phyloP scores from a whole-genome alignment of 2,329 filamentous ascomycete genomes.

The Cryphonectria nitschkei region DNA sequence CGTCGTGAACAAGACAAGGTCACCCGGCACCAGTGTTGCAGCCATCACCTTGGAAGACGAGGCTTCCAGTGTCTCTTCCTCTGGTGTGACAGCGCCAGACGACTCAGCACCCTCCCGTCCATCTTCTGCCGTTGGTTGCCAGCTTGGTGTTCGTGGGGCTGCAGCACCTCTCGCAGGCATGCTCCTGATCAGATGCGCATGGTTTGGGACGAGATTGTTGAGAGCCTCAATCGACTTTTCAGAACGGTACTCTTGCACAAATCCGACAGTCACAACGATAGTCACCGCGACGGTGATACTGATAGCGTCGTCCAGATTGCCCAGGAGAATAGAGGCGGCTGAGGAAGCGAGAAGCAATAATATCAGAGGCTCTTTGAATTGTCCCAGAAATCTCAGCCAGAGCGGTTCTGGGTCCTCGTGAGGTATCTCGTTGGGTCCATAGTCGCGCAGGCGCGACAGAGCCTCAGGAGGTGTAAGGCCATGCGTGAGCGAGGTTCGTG shows the following conservation, averaged over 20 bases:
- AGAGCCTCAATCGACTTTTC: constrained; percentile 97
- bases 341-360: constrained; percentile 89
- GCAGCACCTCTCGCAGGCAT: constrained; percentile 45
- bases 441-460: constrained; percentile 73
- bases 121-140: constrained; percentile 47
- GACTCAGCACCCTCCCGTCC: constrained; percentile 47
- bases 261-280: constrained; percentile 94
- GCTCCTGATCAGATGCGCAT: constrained; percentile 85
- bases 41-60: constrained; percentile 86
- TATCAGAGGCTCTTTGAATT: constrained; percentile 96
- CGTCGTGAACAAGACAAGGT: constrained; percentile 91
- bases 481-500: constrained; percentile 81
- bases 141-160: constrained; percentile 45
- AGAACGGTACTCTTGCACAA: constrained; percentile 95
- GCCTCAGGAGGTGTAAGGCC: constrained; percentile 84
- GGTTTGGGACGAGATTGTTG: constrained; percentile 91
- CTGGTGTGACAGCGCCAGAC: constrained; percentile 59
- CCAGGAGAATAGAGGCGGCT: constrained; percentile 83
- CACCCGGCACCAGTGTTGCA: constrained; percentile 84
- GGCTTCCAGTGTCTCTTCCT: constrained; percentile 67
- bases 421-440: constrained; percentile 92
- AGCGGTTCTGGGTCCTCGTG: constrained; percentile 92
- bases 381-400: constrained; percentile 93
- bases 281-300: constrained; percentile 96
- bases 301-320: constrained; percentile 91